Evolutionary conservation across 306 rosid species (phyloP), one percentile per base, ranked within the genome.

Genomic region (Mimosa pudica): DNA sequence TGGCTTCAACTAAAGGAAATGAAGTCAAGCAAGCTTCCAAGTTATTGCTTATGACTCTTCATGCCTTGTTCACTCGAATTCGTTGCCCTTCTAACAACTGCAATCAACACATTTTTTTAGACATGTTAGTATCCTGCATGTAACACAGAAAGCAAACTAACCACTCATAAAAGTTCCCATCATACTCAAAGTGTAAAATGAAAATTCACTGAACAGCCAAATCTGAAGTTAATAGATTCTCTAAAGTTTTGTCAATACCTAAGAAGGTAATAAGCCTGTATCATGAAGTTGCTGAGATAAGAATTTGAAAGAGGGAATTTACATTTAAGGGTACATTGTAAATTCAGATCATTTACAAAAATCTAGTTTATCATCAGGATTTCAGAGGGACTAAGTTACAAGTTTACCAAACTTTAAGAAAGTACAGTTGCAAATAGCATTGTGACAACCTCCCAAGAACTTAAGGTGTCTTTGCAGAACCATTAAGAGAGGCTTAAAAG

Each of bases 11-110:
- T 61, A 66, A 68, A 70, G 14, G 81, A 80, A 75, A 71, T 65
- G 58, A 33, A 41, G 47, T 69, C 70, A 65, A 81, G 74, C 75
- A 71, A 74, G 74, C 82, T 75, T 66, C 44, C 80, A 71, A 36
- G 61, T 41, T 44, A 11, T 55, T 42, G 86, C 73, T 65, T 66
- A 30, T 48, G 71, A 18, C 38, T 81, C 60, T 46, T 81, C 84
- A 92, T 0, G 98, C 98, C 87, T 94, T 92, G 89, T 90, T 94
- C 86, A 94, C 98, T 0, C 97, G 94, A 62, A 94, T 89, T 12
- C 65, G 64, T 81, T 90, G 94, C 57, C 97, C 98, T 88, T 94
- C 98, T 66, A 94, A 85, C 77, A 80, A 77, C 98, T 94, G 97
- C 91, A 88, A 32, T 63, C 62, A 62, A 82, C 45, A 84, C 0